Evolutionary conservation across 2,329 filamentous ascomycete genomes (phyloP).

Genomic region (Diaporthe aspalathi): DNA sequence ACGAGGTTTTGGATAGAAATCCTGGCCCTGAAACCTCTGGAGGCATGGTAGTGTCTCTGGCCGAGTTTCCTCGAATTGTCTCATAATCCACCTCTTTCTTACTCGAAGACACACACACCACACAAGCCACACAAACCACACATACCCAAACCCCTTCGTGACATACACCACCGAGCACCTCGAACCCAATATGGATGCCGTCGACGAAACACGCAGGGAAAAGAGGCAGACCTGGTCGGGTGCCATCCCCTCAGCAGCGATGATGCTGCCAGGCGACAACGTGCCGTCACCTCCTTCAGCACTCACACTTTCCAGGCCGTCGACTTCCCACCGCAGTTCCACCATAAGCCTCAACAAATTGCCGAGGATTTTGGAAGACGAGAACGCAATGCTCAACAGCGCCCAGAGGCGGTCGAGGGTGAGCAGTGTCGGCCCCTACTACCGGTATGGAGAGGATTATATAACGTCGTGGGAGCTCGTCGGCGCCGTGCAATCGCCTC

Average conservation of each 20-base stretch:
- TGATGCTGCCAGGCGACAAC: slow-evolving; percentile 21
- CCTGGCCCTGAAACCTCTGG: slow-evolving; percentile 13
- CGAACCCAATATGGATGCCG: not conserved
- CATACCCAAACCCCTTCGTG: not conserved
- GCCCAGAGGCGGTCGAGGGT: slow-evolving; percentile 9
- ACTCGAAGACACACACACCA: not conserved
- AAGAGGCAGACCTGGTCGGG: slow-evolving; percentile 16
- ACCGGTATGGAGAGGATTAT: slow-evolving; percentile 40
- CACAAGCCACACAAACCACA: not conserved
- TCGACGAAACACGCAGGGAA: slow-evolving; percentile 7
- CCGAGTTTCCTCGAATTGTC: slow-evolving; percentile 1
- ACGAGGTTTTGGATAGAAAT: slow-evolving; percentile 15
- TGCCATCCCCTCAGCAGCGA: not conserved
- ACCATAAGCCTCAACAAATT: slow-evolving; percentile 27
- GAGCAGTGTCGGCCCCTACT: slow-evolving; percentile 18
- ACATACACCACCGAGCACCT: not conserved
- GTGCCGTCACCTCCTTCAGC: slow-evolving; percentile 9
- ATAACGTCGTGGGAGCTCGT: slow-evolving; percentile 35
- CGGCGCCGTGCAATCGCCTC: slow-evolving; percentile 6
- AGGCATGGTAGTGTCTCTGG: slow-evolving; percentile 6
- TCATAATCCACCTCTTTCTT: not conserved
- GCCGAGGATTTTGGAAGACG: slow-evolving; percentile 35
- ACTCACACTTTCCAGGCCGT: not conserved
- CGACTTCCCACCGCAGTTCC: slow-evolving; percentile 8
- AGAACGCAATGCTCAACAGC: slow-evolving; percentile 28